A percentile compares a stretch with the other conserved stretches of the same genome.
These are phyloP conservation scores for Liquidambar formosana DNA, from an alignment of 164 flowering plant genomes.

Conservation along the genomic window DNA sequence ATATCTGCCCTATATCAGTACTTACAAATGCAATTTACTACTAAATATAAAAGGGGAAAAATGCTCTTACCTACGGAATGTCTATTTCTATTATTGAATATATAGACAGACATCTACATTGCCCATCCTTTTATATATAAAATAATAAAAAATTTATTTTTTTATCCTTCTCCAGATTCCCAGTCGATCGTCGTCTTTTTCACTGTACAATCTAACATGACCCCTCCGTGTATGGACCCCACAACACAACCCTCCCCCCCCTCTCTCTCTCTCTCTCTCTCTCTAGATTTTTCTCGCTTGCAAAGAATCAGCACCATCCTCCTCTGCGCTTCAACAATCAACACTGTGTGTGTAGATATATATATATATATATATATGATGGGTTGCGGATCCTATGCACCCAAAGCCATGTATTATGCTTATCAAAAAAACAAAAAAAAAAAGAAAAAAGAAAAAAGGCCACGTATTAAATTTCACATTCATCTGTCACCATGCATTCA, in stretches of 20 bases:
- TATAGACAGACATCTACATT: not conserved
- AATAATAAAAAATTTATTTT: too few species aligned
- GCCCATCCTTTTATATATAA: too few species aligned
- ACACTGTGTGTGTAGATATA: too few species aligned
- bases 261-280: not conserved
- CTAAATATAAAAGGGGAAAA: not conserved
- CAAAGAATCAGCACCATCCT: not conserved
- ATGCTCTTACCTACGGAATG: not conserved
- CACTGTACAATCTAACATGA: not conserved
- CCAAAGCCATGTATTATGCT: not conserved
- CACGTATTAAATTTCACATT: too few species aligned
- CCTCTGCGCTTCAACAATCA: not conserved
- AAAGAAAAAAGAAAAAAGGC: too few species aligned
- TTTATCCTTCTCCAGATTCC: constrained; percentile 2
- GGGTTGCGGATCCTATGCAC: constrained; percentile 2
- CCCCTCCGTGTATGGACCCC: too few species aligned
- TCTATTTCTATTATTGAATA: not conserved
- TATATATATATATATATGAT: too few species aligned
- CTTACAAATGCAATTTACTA: not conserved
- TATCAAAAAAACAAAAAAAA: too few species aligned
- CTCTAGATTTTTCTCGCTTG: too few species aligned
- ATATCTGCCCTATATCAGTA: not conserved
- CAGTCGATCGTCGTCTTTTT: not conserved
- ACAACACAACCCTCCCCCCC: too few species aligned
- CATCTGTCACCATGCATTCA: too few species aligned